A percentile compares a stretch with the other conserved stretches of the same genome.
Evolutionary conservation across 2,329 filamentous ascomycete species (phyloP).

Genomic region (Aspergillus sp.): DNA sequence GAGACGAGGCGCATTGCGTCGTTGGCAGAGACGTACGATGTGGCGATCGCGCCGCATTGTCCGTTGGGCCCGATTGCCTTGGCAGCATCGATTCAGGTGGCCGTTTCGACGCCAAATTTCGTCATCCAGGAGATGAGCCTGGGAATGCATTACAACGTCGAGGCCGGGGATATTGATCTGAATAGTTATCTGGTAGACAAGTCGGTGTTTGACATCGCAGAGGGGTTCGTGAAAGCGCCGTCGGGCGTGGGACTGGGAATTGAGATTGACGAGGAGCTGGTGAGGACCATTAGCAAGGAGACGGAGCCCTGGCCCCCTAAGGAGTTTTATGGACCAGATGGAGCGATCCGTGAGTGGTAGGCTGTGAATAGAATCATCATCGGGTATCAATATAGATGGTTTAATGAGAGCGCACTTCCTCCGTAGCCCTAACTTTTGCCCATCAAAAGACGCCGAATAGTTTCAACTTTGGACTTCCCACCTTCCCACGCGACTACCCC

Average conservation of each 20-base stretch:
- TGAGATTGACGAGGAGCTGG: conserved; percentile 68
- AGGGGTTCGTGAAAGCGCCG: conserved; percentile 3
- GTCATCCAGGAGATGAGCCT: conserved; percentile 76
- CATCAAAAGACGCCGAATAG: not conserved
- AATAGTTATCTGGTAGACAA: conserved; percentile 62
- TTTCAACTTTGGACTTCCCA: not conserved
- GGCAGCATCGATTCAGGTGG: conserved; percentile 69
- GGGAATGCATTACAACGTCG: conserved; percentile 74
- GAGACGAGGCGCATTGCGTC: conserved; percentile 68
- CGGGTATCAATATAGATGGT: no score
- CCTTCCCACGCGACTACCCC: no score
- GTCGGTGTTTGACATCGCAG: conserved; percentile 49
- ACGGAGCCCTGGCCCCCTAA: conserved; percentile 5
- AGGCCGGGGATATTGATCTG: conserved; percentile 34
- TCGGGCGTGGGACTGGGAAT: conserved; percentile 53
- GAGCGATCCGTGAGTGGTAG: conserved; percentile 14
- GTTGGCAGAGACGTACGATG: conserved; percentile 72
- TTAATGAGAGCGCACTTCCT: no score
- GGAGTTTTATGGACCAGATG: conserved; percentile 13
- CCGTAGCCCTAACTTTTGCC: not conserved
- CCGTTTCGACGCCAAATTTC: conserved; percentile 63
- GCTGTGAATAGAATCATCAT: not conserved
- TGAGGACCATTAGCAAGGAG: conserved; percentile 53
- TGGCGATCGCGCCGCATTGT: conserved; percentile 71
- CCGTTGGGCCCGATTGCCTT: conserved; percentile 72